Evolutionary conservation across 1,139 yeast genomes (phyloP).

Genomic region (Casaregolazyma suthepensis): DNA sequence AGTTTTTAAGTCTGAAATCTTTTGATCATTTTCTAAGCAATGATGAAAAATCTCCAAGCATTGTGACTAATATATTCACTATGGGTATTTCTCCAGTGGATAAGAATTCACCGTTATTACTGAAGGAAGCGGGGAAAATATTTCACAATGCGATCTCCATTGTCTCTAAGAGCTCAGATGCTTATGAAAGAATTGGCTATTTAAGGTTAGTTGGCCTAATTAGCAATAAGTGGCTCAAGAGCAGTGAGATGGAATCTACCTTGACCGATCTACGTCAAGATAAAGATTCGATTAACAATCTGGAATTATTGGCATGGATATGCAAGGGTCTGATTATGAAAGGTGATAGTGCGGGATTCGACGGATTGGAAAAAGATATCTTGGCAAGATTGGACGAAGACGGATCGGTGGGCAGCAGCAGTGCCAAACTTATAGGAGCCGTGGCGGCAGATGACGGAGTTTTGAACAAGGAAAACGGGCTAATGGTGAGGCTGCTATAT

Average conservation of each 20-base stretch:
- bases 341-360: constrained; percentile 45
- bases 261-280: constrained; percentile 7
- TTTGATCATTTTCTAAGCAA: constrained; percentile 5
- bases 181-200: constrained; percentile 47
- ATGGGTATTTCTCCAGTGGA: constrained; percentile 23
- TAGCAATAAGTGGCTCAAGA: constrained; percentile 46
- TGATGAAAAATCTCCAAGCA: constrained; percentile 30
- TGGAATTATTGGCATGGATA: constrained; percentile 64
- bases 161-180: constrained; percentile 20
- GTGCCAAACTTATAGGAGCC: constrained; percentile 55
- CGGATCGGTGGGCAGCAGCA: constrained; percentile 30
- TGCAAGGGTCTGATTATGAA: constrained; percentile 63
- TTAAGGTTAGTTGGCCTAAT: constrained; percentile 53
- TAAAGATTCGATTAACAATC: constrained; percentile 20
- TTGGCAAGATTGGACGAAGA: constrained; percentile 31
- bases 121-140: constrained; percentile 17
- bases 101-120: constrained; percentile 7
- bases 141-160: constrained; percentile 24
- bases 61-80: constrained; percentile 42
- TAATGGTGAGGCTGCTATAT: constrained; percentile 59
- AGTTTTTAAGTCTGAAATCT: neutral
- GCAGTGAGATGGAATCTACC: constrained; percentile 5
- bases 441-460: constrained; percentile 60
- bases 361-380: constrained; percentile 36
- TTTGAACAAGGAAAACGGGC: constrained; percentile 49